A percentile compares a stretch with the other conserved stretches of the same genome.
phyloP scores from a whole-genome alignment of 1,139 yeast genomes.

The Lodderomyces parapsilosis region DNA sequence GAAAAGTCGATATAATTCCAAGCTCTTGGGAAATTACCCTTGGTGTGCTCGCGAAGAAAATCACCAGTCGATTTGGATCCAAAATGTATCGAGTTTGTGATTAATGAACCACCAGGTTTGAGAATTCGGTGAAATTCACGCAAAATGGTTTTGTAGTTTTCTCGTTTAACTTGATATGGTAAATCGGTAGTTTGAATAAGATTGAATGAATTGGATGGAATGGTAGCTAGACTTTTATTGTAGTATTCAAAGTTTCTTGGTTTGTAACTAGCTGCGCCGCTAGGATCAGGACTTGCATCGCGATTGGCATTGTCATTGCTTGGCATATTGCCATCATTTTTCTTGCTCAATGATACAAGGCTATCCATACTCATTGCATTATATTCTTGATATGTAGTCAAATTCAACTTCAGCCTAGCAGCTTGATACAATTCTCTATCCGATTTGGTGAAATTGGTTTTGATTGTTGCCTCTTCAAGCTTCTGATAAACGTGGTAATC shows the following conservation, averaged over 20 bases:
- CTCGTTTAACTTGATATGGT: constrained; percentile 28
- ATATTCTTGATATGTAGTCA: constrained; percentile 28
- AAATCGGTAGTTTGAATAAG: constrained; percentile 39
- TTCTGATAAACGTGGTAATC: constrained; percentile 17
- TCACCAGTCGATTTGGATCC: constrained; percentile 18
- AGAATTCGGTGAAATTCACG: constrained; percentile 37
- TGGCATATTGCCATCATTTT: constrained; percentile 12
- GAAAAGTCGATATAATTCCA: constrained; percentile 22
- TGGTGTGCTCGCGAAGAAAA: constrained; percentile 13
- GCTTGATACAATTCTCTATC: constrained; percentile 26
- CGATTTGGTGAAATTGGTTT: constrained; percentile 22
- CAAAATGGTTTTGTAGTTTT: constrained; percentile 27
- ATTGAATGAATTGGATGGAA: constrained; percentile 33
- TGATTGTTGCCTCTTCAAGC: constrained; percentile 15
- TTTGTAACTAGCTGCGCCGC: constrained; percentile 22
- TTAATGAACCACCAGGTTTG: constrained; percentile 36
- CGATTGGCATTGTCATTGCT: constrained; percentile 15
- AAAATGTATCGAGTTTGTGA: constrained; percentile 29
- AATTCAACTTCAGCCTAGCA: constrained; percentile 26
- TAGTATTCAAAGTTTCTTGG: constrained; percentile 41
- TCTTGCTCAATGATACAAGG: constrained; percentile 29
- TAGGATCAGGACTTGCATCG: constrained; percentile 20
- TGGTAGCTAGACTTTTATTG: constrained; percentile 26
- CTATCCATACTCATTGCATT: constrained; percentile 25
- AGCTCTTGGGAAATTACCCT: constrained; percentile 12